Evolutionary conservation across 805 yeast genomes (phyloP).

Genomic region (Kodamaea restingae): DNA sequence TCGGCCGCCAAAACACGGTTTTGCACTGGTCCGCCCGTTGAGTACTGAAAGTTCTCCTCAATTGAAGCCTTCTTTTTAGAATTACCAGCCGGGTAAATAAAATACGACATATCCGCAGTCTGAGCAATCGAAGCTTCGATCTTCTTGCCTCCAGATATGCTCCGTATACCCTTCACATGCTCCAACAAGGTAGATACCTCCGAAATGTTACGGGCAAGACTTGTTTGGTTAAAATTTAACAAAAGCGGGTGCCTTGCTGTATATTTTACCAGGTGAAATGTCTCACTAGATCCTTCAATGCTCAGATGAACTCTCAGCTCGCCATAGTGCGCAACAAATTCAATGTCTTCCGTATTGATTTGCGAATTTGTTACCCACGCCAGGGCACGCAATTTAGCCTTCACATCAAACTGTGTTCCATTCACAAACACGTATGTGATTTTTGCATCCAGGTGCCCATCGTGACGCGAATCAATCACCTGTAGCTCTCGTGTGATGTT

Average conservation of each 20-base stretch:
- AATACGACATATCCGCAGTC: not conserved
- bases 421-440: not conserved
- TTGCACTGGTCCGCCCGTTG: not conserved
- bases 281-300: not conserved
- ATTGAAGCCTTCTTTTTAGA: too few relatives aligned
- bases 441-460: not conserved
- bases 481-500: not conserved
- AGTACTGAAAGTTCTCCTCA: slow-evolving; percentile 1
- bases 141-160: not conserved
- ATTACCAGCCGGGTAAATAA: too few relatives aligned
- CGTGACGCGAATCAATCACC: slow-evolving; percentile 1
- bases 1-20: not conserved
- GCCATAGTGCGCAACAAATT: slow-evolving; percentile 1
- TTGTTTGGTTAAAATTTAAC: not conserved
- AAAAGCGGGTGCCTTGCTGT: not conserved
- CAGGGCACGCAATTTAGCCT: not conserved
- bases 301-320: not conserved
- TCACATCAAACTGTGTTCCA: not conserved
- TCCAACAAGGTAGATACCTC: not conserved
- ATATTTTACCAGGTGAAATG: not conserved
- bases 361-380: not conserved
- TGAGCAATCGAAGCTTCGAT: not conserved
- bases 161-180: slow-evolving; percentile 1
- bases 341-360: not conserved
- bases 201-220: not conserved